A percentile compares a stretch with the other conserved stretches of the same genome.
phyloP scores from a whole-genome alignment of 2,329 filamentous ascomycete species.

The Fusarium staphyleae region DNA sequence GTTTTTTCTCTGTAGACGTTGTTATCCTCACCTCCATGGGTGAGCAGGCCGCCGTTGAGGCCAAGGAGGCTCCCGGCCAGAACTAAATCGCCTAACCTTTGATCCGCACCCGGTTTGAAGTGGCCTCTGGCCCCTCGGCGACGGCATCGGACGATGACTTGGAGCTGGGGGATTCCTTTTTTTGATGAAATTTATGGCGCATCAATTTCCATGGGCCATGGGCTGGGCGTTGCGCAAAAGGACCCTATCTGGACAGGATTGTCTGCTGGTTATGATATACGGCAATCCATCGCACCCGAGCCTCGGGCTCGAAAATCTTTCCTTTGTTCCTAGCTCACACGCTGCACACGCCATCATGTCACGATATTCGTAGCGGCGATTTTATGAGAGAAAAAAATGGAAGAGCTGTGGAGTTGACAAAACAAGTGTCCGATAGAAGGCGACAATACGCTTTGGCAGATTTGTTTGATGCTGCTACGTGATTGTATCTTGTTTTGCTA shows the following conservation, averaged over 20 bases:
- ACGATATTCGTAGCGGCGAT: slow-evolving; percentile 44
- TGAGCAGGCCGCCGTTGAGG: slow-evolving; percentile 90
- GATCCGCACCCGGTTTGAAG: slow-evolving; percentile 35
- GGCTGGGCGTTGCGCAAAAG: slow-evolving; percentile 51
- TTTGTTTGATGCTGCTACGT: background rate
- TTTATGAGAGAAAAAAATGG: slow-evolving; percentile 47
- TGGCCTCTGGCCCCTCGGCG: slow-evolving; percentile 41
- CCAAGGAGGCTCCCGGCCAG: slow-evolving; percentile 81
- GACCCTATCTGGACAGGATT: slow-evolving; percentile 55
- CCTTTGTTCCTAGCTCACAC: slow-evolving; percentile 50
- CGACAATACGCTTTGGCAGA: slow-evolving; percentile 34
- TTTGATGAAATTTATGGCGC: slow-evolving; percentile 47
- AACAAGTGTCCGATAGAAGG: slow-evolving; percentile 48
- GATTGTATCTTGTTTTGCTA: too few relatives aligned
- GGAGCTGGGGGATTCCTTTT: slow-evolving; percentile 41
- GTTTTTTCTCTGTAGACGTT: slow-evolving; percentile 68
- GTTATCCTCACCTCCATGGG: slow-evolving; percentile 95
- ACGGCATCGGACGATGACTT: slow-evolving; percentile 32
- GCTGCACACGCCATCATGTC: slow-evolving; percentile 43
- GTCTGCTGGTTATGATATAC: slow-evolving; percentile 49
- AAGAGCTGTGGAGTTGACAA: slow-evolving; percentile 45
- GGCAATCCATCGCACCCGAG: slow-evolving; percentile 37
- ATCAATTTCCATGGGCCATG: slow-evolving; percentile 49
- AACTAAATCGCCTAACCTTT: slow-evolving; percentile 37
- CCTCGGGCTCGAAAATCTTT: slow-evolving; percentile 43